A percentile compares a stretch with the other conserved stretches of the same genome.
Conservation (phyloP, 164 flowering plant genomes). For the Nelumbo lutea region DNA sequence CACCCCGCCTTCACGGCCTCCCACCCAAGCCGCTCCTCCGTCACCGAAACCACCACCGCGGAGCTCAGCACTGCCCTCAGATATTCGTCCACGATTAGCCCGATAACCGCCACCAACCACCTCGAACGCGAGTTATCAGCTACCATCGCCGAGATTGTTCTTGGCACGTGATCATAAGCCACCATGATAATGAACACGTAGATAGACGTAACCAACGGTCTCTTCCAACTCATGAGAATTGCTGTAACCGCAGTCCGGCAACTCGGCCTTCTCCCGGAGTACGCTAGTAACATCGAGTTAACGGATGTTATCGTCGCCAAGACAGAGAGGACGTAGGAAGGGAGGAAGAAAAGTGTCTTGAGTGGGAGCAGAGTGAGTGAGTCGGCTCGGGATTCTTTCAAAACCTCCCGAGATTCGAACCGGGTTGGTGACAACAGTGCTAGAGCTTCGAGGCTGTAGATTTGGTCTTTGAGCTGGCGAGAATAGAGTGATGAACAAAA, state of each 20-base stretch:
- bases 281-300: conserved; percentile 16
- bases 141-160: conserved; percentile 3
- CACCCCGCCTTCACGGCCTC: conserved; percentile 42
- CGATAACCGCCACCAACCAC: conserved; percentile 13
- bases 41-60: conserved; percentile 46
- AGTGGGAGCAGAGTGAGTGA: conserved; percentile 31
- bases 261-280: conserved; percentile 11
- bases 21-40: conserved; percentile 40
- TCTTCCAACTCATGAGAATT: conserved; percentile 27
- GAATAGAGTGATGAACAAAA: conserved; percentile 25
- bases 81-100: conserved; percentile 30
- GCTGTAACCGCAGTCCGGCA: conserved; percentile 16
- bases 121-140: conserved; percentile 1
- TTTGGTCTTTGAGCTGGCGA: conserved; percentile 21
- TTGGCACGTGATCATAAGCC: conserved; percentile 11
- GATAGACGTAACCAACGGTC: conserved; percentile 30
- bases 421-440: conserved; percentile 23
- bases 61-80: conserved; percentile 40
- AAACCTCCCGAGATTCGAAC: conserved; percentile 34
- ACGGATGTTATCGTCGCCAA: conserved; percentile 30
- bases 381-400: conserved; percentile 31
- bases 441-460: conserved; percentile 33
- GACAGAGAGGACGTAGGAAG: conserved; percentile 36
- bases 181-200: conserved; percentile 22
- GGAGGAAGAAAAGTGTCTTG: conserved; percentile 26